A percentile compares a stretch with the other conserved stretches of the same genome.
These are phyloP conservation scores for Inga leiocalycina DNA, from an alignment of 306 rosid genomes.

Conservation along the genomic window DNA sequence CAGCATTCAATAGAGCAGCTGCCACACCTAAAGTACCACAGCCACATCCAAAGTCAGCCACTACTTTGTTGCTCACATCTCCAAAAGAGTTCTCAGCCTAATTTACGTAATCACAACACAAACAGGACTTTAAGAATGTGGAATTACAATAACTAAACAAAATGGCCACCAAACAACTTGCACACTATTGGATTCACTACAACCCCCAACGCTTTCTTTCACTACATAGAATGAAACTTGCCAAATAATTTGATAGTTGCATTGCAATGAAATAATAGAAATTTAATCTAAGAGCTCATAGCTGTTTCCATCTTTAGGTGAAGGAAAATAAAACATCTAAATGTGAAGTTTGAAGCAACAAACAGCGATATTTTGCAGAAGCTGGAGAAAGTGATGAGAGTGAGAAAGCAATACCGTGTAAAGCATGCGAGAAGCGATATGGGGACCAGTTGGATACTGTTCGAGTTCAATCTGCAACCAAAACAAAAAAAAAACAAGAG, in stretches of 20 bases:
- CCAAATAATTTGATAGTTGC: not conserved
- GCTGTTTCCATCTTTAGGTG: slow-evolving; percentile 22
- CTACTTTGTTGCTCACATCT: slow-evolving; percentile 80
- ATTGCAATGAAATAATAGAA: slow-evolving; percentile 20
- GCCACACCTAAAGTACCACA: slow-evolving; percentile 91
- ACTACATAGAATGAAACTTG: slow-evolving; percentile 5
- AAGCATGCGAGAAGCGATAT: slow-evolving; percentile 93
- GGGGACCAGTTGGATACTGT: slow-evolving; percentile 97
- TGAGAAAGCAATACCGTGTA: slow-evolving; percentile 58
- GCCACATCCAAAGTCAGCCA: slow-evolving; percentile 97
- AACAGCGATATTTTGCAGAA: not conserved
- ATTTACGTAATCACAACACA: slow-evolving; percentile 26
- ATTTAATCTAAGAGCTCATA: slow-evolving; percentile 4
- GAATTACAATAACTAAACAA: slow-evolving; percentile 16
- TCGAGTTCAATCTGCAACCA: slow-evolving; percentile 73
- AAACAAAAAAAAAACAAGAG: not conserved
- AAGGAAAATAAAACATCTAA: not conserved
- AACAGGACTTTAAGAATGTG: slow-evolving; percentile 29
- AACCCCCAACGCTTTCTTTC: slow-evolving; percentile 7
- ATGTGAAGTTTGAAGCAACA: not conserved
- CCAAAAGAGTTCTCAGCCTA: slow-evolving; percentile 97
- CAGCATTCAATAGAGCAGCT: slow-evolving; percentile 84
- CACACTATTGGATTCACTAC: not conserved
- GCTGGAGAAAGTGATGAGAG: not conserved
- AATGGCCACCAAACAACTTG: not conserved